Evolutionary conservation across 2,329 filamentous ascomycete genomes (phyloP).

Genomic region (Xylariaceae sp.): DNA sequence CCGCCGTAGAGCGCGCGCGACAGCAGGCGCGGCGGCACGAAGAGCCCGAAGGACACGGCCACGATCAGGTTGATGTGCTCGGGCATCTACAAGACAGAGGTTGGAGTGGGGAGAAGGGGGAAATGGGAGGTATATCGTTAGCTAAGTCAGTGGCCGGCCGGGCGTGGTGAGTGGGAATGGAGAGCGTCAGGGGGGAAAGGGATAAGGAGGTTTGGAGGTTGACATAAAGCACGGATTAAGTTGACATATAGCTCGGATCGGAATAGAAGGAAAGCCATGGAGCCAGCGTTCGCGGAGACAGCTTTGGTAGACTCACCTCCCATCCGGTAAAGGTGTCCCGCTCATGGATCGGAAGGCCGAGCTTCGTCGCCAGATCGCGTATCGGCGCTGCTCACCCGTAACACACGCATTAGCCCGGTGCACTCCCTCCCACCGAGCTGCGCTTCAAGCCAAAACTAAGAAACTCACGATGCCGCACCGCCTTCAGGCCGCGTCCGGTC

Average conservation of each 20-base stretch:
- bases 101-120: slow-evolving; percentile 1
- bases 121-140: too few relatives aligned
- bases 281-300: neutral
- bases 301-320: slow-evolving; percentile 45
- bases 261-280: neutral
- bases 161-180: too few relatives aligned
- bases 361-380: slow-evolving; percentile 52
- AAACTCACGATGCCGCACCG: slow-evolving; percentile 52
- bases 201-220: too few relatives aligned
- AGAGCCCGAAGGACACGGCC: slow-evolving; percentile 88
- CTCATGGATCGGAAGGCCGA: slow-evolving; percentile 63
- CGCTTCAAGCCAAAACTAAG: too few relatives aligned
- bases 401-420: too few relatives aligned
- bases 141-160: too few relatives aligned
- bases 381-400: slow-evolving; percentile 77
- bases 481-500: slow-evolving; percentile 67
- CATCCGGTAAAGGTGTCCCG: slow-evolving; percentile 78
- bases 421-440: too few relatives aligned
- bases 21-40: slow-evolving; percentile 74
- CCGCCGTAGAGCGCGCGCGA: slow-evolving; percentile 69
- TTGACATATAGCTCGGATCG: too few relatives aligned
- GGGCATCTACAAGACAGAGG: slow-evolving; percentile 40
- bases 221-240: too few relatives aligned
- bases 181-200: too few relatives aligned
- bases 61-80: slow-evolving; percentile 66